phyloP scores from a whole-genome alignment of 768 basidiomycete genomes.

The Aureoboletus auriporus region DNA sequence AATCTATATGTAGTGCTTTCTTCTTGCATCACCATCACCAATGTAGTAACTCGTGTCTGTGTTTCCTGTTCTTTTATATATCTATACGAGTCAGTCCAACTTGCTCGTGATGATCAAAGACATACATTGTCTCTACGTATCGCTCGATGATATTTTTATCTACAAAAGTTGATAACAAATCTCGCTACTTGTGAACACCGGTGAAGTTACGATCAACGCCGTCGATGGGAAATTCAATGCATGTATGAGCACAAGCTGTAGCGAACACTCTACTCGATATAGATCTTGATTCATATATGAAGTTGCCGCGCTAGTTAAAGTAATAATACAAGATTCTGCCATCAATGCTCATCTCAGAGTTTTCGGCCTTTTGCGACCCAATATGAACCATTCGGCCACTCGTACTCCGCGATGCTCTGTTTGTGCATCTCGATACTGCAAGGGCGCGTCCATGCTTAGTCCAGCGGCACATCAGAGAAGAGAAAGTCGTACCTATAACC shows the following conservation, averaged over 20 bases:
- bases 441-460: neutral
- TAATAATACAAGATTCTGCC: conserved; percentile 1
- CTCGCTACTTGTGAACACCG: no score
- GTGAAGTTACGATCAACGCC: no score
- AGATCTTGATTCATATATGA: neutral
- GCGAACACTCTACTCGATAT: no score
- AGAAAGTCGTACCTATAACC: conserved; percentile 49
- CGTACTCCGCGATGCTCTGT: conserved; percentile 74
- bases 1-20: conserved; percentile 22
- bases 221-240: no score
- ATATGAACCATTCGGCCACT: conserved; percentile 72
- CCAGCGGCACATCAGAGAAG: neutral
- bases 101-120: no score
- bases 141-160: no score
- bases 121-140: no score
- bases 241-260: no score
- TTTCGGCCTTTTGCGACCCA: conserved; percentile 16
- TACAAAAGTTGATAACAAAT: no score
- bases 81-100: conserved; percentile 17
- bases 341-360: neutral
- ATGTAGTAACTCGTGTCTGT: conserved; percentile 18
- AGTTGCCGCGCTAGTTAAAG: neutral
- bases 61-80: conserved; percentile 14
- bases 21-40: conserved; percentile 21
- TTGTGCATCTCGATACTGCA: conserved; percentile 87